Percentiles rank a stretch among this genome's conserved stretches.
These are phyloP conservation scores for Capsicum chinense DNA, from an alignment of 257 asterid species.

Conservation along the genomic window DNA sequence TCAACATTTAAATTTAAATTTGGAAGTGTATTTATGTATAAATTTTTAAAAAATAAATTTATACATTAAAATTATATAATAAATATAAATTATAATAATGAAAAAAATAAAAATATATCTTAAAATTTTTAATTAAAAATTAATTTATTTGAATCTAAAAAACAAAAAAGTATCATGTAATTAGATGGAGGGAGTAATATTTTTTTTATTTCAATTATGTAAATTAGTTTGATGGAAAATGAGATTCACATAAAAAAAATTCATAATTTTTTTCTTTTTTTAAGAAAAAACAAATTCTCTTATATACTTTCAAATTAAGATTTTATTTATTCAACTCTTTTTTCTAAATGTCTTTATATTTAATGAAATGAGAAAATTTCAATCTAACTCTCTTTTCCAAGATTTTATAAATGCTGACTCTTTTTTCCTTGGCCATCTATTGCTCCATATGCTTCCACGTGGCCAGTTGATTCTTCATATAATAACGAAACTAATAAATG, in stretches of 20 bases:
- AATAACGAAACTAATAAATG: neutral
- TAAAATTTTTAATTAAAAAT: neutral
- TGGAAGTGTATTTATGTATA: too few relatives aligned
- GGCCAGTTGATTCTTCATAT: slow-evolving; percentile 24
- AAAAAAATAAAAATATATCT: too few relatives aligned
- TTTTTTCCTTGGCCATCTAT: neutral
- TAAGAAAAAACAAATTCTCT: neutral
- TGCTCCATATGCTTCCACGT: slow-evolving; percentile 15
- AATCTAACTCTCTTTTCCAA: neutral
- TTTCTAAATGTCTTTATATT: neutral
- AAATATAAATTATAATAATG: too few relatives aligned
- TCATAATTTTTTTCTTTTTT: neutral
- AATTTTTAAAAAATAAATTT: too few relatives aligned
- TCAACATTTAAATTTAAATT: too few relatives aligned
- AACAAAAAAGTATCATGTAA: neutral
- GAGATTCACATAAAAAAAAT: too few relatives aligned
- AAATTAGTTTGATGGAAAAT: neutral
- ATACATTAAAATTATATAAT: too few relatives aligned
- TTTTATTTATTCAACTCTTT: neutral
- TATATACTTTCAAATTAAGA: neutral
- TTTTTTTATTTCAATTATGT: neutral
- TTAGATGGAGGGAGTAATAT: neutral
- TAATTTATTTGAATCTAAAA: accelerated
- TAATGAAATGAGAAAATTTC: neutral
- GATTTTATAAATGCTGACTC: neutral